Base-by-base conservation (phyloP, 345 rosid species). In the Durio zibethinus region DNA sequence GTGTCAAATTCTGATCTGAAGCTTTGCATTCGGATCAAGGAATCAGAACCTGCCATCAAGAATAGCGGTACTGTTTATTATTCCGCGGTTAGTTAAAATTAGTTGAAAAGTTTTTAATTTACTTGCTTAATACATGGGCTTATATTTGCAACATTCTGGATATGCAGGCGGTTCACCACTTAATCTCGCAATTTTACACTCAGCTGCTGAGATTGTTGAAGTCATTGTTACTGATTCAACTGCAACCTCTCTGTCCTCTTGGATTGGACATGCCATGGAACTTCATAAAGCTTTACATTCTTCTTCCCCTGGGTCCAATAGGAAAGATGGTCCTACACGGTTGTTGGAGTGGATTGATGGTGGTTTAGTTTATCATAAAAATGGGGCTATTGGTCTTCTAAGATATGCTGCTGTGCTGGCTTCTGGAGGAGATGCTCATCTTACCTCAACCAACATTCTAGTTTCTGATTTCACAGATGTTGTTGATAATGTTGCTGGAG, bases 161-260 rank as follows among this genome's bases (percentile, higher is more conserved):
- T 76, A 68, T 83, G 82, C 92, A 96, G 99, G 98, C 62, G 89
- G 90, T 78, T 89, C 97, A 40, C 97, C 99, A 1, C 86, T 89
- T 79, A 90, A 88, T 87, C 91, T 96, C 85, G 99, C 99, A 33
- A 93, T 90, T 81, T 91, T 93, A 84, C 99, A 93, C 86, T 92
- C 99, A 14, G 93, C 97, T 77, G 97, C 98, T 67, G 99, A 96
- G 85, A 93, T 93, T 84, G 89, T 96, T 84, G 99, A 96, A 83
- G 86, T 90, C 76, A 86, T 96, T 84, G 97, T 92, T 76, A 89
- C 90, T 66, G 98, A 93, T 88, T 87, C 98, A 80, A 90, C 89
- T 79, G 91, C 94, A 81, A 88, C 91, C 23, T 92, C 97, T 79
- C 77, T 93, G 81, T 88, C 81, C 84, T 89, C 96, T 81, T 95